These are phyloP conservation scores for Rhamnella rubrinervis DNA, from an alignment of 331 rosid genomes.

Conservation along the genomic window DNA sequence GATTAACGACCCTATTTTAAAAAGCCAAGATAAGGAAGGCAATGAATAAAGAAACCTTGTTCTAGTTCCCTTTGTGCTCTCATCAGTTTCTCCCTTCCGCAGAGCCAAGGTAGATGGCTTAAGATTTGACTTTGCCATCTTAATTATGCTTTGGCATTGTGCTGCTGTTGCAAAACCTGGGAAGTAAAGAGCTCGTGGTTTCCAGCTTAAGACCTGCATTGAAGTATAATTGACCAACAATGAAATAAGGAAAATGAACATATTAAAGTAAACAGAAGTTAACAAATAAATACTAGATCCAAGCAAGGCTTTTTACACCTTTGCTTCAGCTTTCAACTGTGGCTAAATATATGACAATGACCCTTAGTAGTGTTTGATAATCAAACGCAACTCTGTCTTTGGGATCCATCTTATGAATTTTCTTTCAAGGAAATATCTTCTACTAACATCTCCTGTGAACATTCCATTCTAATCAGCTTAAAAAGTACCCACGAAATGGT, in stretches of 20 bases:
- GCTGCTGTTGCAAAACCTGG: slow-evolving; percentile 73
- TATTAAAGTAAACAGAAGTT: too few species aligned
- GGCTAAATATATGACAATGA: too few species aligned
- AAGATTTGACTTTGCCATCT: slow-evolving; percentile 46
- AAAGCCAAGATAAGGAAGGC: background rate
- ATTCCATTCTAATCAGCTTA: too few species aligned
- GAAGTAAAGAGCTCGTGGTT: slow-evolving; percentile 73
- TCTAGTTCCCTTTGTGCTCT: slow-evolving; percentile 59
- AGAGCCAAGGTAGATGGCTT: slow-evolving; percentile 61
- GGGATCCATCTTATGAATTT: too few species aligned
- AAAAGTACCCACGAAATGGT: background rate
- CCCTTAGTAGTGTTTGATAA: too few species aligned
- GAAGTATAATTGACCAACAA: background rate
- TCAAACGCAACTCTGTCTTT: too few species aligned
- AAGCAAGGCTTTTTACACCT: too few species aligned
- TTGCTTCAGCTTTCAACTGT: too few species aligned
- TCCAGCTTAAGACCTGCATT: slow-evolving; percentile 82
- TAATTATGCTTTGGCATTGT: slow-evolving; percentile 67
- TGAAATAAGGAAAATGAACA: background rate
- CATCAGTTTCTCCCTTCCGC: slow-evolving; percentile 72
- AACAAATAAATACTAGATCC: too few species aligned
- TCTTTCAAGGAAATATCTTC: too few species aligned
- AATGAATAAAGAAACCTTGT: slow-evolving; percentile 59
- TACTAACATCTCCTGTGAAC: background rate
- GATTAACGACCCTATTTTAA: background rate